These are phyloP conservation scores for Pichia pseudocactophila DNA, from an alignment of 805 yeast species.

Conservation along the genomic window DNA sequence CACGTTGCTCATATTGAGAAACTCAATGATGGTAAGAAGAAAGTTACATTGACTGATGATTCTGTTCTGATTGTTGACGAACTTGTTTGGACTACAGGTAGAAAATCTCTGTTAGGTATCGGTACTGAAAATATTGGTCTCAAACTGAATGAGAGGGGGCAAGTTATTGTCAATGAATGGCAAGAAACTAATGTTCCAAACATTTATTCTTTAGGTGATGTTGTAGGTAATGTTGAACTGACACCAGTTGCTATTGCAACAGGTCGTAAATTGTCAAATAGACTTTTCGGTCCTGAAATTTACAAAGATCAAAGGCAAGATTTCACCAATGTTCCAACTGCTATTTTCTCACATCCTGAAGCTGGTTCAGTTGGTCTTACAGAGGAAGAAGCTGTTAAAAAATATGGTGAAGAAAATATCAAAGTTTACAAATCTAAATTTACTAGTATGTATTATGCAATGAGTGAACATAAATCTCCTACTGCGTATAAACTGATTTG, in stretches of 20 bases:
- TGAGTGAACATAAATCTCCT: conserved; percentile 74
- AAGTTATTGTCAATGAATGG: conserved; percentile 75
- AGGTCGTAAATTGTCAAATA: conserved; percentile 86
- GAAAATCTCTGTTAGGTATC: conserved; percentile 65
- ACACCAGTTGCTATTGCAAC: conserved; percentile 99
- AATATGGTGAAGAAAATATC: conserved; percentile 73
- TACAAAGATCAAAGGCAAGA: conserved; percentile 75
- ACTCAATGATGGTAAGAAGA: conserved; percentile 39
- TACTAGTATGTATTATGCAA: conserved; percentile 88
- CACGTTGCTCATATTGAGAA: conserved; percentile 42
- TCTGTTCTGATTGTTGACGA: conserved; percentile 57
- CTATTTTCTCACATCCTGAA: conserved; percentile 97
- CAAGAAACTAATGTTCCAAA: conserved; percentile 69
- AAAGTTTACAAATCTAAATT: conserved; percentile 78
- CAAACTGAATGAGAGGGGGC: conserved; percentile 47
- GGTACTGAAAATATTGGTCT: conserved; percentile 74
- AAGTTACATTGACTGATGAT: conserved; percentile 37
- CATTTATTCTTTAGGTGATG: conserved; percentile 88
- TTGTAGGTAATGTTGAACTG: conserved; percentile 83
- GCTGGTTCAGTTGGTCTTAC: conserved; percentile 89
- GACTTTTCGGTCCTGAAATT: conserved; percentile 75
- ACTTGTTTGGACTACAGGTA: conserved; percentile 90
- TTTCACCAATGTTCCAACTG: conserved; percentile 83
- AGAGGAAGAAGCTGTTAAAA: conserved; percentile 64
- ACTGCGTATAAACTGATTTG: conserved; percentile 78